Percentiles rank a stretch among this genome's conserved stretches.
Evolutionary conservation across 352 stramenopile species (phyloP).

Genomic region (Peronospora farinosa): DNA sequence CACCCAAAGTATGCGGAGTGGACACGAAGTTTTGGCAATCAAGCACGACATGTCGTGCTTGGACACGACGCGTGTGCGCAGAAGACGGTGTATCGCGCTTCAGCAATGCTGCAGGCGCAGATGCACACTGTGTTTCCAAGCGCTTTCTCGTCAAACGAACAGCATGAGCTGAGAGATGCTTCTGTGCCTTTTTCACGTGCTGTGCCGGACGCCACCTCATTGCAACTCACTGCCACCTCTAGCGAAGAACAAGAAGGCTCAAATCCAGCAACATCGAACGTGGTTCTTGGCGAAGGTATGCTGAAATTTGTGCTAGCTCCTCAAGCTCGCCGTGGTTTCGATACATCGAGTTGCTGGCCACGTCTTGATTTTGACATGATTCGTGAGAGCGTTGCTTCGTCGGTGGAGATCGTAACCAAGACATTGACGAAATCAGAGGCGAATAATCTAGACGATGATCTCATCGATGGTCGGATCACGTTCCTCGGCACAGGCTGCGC

Average conservation of each 20-base stretch:
- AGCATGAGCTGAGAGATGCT: conserved; percentile 40
- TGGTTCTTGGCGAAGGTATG: conserved; percentile 61
- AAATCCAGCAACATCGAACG: conserved; percentile 19
- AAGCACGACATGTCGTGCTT: conserved; percentile 59
- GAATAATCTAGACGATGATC: conserved; percentile 14
- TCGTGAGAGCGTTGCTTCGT: conserved; percentile 24
- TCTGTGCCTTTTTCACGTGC: conserved; percentile 29
- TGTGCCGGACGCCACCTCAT: conserved; percentile 11
- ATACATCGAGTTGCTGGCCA: conserved; percentile 44
- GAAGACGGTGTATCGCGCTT: conserved; percentile 72
- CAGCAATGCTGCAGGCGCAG: conserved; percentile 62
- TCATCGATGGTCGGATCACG: conserved; percentile 65
- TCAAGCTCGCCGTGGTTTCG: conserved; percentile 53
- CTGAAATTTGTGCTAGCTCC: conserved; percentile 62
- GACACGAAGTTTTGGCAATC: conserved; percentile 44
- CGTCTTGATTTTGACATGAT: conserved; percentile 48
- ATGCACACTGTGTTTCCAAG: conserved; percentile 57
- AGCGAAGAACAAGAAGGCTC: neutral
- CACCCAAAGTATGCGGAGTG: conserved; percentile 59
- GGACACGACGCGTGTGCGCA: conserved; percentile 40
- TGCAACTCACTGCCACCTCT: conserved; percentile 11
- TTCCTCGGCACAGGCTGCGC: conserved; percentile 96
- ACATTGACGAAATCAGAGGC: neutral
- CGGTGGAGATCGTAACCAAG: conserved; percentile 6
- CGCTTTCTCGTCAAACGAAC: conserved; percentile 48